These are phyloP conservation scores for Deuterostichococcus epilithicus DNA, from an alignment of 139 green algal genomes.

Conservation along the genomic window DNA sequence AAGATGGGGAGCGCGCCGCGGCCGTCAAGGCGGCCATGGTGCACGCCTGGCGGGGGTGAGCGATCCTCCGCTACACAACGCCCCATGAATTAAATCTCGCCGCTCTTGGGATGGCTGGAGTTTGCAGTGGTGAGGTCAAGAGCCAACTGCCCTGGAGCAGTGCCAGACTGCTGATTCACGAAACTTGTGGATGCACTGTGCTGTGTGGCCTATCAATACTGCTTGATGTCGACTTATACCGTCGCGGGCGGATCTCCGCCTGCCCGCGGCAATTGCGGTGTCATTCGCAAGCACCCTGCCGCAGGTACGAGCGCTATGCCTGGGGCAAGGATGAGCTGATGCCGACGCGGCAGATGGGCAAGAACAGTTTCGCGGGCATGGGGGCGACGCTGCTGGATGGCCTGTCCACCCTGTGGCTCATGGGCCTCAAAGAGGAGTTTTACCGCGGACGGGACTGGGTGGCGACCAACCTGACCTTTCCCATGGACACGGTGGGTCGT, in stretches of 20 bases:
- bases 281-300: background rate
- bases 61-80: no score
- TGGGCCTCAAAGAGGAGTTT: slow-evolving; percentile 59
- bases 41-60: slow-evolving; percentile 46
- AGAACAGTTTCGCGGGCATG: slow-evolving; percentile 51
- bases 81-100: no score
- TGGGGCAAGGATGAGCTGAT: slow-evolving; percentile 67
- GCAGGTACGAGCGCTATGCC: slow-evolving; percentile 24
- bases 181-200: no score
- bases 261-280: no score
- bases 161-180: no score
- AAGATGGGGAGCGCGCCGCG: background rate
- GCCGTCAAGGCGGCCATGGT: slow-evolving; percentile 37
- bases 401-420: slow-evolving; percentile 70
- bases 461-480: slow-evolving; percentile 36
- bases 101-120: no score
- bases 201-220: no score
- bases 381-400: slow-evolving; percentile 59
- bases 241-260: no score
- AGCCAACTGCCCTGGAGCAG: no score
- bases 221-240: no score
- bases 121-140: no score
- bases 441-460: slow-evolving; percentile 49
- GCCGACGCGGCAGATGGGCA: slow-evolving; percentile 25
- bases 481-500: slow-evolving; percentile 2